Evolutionary conservation across 495 filamentous ascomycete species (phyloP).

Genomic region (Penicillium turbatum): DNA sequence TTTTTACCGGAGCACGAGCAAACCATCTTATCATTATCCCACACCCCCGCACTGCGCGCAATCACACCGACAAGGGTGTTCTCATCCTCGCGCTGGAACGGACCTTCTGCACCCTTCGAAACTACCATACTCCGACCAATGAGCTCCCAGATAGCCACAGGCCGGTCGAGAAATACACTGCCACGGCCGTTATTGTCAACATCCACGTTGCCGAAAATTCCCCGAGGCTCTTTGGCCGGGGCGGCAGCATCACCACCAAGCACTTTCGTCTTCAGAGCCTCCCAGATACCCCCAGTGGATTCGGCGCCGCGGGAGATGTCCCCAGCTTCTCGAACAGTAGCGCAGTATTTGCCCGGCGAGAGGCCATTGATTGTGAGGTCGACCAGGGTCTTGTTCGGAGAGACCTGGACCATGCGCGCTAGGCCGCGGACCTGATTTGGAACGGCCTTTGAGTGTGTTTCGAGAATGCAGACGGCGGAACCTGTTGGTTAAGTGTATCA

Average conservation of each 20-base stretch:
- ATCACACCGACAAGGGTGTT: constrained; percentile 89
- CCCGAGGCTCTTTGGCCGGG: constrained; percentile 47
- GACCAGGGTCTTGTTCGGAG: constrained; percentile 68
- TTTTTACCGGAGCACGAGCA: constrained; percentile 95
- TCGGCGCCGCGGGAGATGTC: constrained; percentile 79
- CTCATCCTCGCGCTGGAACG: constrained; percentile 63
- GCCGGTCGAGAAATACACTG: constrained; percentile 71
- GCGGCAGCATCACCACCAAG: constrained; percentile 34
- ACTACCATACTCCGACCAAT: constrained; percentile 89
- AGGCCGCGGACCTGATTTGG: constrained; percentile 68
- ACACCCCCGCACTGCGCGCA: constrained; percentile 88
- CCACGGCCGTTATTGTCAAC: constrained; percentile 62
- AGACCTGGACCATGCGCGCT: constrained; percentile 76
- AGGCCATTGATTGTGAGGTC: constrained; percentile 86
- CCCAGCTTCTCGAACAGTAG: constrained; percentile 79
- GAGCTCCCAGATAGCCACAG: constrained; percentile 89
- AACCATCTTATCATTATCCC: constrained; percentile 98
- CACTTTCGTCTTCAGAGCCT: constrained; percentile 48
- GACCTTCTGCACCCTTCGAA: constrained; percentile 46
- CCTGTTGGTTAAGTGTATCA: constrained; percentile 39
- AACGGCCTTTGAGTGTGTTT: constrained; percentile 66
- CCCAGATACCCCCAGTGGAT: constrained; percentile 84
- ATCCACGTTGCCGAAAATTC: constrained; percentile 67
- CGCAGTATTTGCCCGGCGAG: constrained; percentile 73
- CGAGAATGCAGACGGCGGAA: constrained; percentile 93